Conservation (phyloP, 495 filamentous ascomycete species). For the Hyaloscypha bicolor region DNA sequence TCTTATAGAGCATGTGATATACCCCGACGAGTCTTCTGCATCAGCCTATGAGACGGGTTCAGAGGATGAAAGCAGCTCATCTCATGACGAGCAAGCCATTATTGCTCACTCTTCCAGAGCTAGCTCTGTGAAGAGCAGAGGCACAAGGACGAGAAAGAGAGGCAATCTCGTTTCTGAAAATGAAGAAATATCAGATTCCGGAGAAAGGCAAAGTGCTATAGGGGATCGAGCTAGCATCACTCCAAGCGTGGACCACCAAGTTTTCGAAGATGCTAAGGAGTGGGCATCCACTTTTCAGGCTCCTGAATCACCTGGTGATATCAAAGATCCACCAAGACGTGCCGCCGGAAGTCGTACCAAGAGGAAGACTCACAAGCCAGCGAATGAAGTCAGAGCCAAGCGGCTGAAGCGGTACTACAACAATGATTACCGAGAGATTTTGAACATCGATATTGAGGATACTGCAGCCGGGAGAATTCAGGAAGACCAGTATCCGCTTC, state of each 20-base stretch:
- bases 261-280: conserved; percentile 10
- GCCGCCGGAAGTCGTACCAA: conserved; percentile 4
- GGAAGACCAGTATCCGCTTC: conserved; percentile 28
- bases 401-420: conserved; percentile 44
- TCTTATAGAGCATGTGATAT: conserved; percentile 12
- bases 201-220: not conserved
- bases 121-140: conserved; percentile 5
- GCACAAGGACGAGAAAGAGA: not conserved
- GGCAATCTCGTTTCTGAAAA: not conserved
- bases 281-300: conserved; percentile 28
- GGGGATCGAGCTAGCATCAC: not conserved
- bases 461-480: conserved; percentile 36
- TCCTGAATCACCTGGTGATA: conserved; percentile 20
- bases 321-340: conserved; percentile 16
- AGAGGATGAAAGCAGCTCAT: conserved; percentile 9
- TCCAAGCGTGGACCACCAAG: not conserved
- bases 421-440: conserved; percentile 56
- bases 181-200: conserved; percentile 1
- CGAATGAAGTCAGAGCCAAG: conserved; percentile 22
- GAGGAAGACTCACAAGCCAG: conserved; percentile 15
- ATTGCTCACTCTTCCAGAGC: conserved; percentile 9
- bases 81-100: conserved; percentile 6
- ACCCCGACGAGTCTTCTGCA: conserved; percentile 28
- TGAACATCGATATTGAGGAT: conserved; percentile 57
- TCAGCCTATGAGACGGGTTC: conserved; percentile 29